Evolutionary conservation across 306 rosid species (phyloP), one percentile per base, ranked within the genome.

Genomic region (Leucaena leucocephala): DNA sequence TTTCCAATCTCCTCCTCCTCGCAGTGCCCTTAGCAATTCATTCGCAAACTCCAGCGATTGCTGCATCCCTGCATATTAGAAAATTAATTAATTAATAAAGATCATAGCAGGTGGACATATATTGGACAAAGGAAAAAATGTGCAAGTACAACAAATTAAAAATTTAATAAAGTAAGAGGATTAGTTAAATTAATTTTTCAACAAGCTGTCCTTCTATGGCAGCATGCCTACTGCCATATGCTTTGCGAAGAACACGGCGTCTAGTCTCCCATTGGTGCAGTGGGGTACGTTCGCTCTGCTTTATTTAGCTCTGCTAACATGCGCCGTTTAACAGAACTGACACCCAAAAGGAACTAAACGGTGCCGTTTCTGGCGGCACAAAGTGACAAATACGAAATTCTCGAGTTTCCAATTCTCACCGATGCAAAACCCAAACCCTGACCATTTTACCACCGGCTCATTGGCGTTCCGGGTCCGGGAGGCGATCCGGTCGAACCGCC

Each of bases 11-110:
- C 68, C 84, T 78, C 87, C 61, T 78, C 88, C 78, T 68, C 97
- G 84, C 33, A 94, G 72, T 72, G 94, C 93, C 69, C 94, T 84
- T 49, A 94, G 44, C 71, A 94, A 82, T 79, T 94, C 91, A 14
- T 74, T 82, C 19, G 90, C 92, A 79, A 94, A 88, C 17, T 92
- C 98, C 6, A 72, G 71, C 1, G 94, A 89, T 76, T 91, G 81
- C 61, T 89, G 82, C 96, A 94, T 94, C 55, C 96, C 98, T 94
- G 61, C 54, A 19, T 15, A 48, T 71, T 61, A 57, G 64, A 44
- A 78, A 65, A 78, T 73, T 54, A 74, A 27, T 27, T 27, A 27
- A 52, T 50, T 42, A 17, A 36, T 57, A 10, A 55, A 81, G 11
- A 71, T 46, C 54, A 78, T 40, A 64, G 52, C 69, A 27, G 27